These are phyloP conservation scores for Withania somnifera DNA, from an alignment of 305 asterid genomes.

Conservation along the genomic window DNA sequence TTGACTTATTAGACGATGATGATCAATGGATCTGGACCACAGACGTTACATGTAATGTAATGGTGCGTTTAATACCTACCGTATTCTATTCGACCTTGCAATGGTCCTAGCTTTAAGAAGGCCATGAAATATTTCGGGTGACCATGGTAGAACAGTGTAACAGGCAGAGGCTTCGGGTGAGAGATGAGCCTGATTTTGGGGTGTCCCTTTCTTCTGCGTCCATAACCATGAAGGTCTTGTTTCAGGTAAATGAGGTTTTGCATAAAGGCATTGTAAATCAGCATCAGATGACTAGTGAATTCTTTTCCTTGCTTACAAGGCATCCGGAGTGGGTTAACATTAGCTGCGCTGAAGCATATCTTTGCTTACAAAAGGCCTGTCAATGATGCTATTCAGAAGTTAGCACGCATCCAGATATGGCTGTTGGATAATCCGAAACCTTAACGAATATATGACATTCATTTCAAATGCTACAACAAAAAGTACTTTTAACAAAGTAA, in stretches of 20 bases:
- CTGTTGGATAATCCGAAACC: conserved; percentile 50
- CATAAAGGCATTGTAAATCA: conserved; percentile 80
- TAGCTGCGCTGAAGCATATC: conserved; percentile 55
- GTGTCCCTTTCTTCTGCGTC: conserved; percentile 46
- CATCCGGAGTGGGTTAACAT: conserved; percentile 46
- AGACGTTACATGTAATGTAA: conserved; percentile 67
- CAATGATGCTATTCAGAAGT: conserved; percentile 44
- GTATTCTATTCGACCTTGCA: conserved; percentile 54
- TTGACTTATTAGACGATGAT: conserved; percentile 77
- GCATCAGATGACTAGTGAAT: conserved; percentile 54
- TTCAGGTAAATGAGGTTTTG: conserved; percentile 65
- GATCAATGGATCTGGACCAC: conserved; percentile 96
- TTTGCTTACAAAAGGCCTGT: conserved; percentile 51
- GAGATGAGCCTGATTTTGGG: conserved; percentile 69
- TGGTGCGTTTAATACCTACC: conserved; percentile 68
- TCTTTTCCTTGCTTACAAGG: conserved; percentile 47
- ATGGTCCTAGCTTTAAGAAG: conserved; percentile 28
- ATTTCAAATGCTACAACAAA: no score
- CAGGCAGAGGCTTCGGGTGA: conserved; percentile 10
- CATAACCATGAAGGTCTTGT: conserved; percentile 39
- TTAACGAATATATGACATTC: no score
- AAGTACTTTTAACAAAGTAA: no score
- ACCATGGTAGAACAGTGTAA: conserved; percentile 8
- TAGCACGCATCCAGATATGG: conserved; percentile 48
- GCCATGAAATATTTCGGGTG: conserved; percentile 57